A percentile compares a stretch with the other conserved stretches of the same genome.
phyloP scores from a whole-genome alignment of 1,139 yeast genomes.

The Yamadazyma pseudoaaseri region DNA sequence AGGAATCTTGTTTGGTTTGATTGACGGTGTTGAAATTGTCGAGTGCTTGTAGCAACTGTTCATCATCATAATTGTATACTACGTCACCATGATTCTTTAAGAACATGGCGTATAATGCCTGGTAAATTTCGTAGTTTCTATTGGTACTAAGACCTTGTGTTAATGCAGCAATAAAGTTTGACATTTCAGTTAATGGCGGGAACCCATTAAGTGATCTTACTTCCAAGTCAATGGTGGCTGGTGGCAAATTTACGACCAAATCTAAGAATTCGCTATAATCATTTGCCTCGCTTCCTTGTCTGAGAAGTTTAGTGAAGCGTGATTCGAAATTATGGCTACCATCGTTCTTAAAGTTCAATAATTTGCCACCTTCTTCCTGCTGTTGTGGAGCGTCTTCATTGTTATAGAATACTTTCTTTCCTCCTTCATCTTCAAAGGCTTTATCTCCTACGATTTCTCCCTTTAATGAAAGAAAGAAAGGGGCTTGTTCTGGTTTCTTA shows the following conservation, averaged over 20 bases:
- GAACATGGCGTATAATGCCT: constrained; percentile 77
- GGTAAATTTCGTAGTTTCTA: constrained; percentile 63
- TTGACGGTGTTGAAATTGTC: constrained; percentile 31
- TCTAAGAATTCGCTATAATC: constrained; percentile 53
- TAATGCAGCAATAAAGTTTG: constrained; percentile 64
- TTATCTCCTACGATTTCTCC: constrained; percentile 71
- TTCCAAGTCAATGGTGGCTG: constrained; percentile 81
- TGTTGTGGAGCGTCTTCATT: constrained; percentile 10
- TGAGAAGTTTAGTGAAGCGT: constrained; percentile 64
- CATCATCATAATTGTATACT: constrained; percentile 47
- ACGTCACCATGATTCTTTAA: constrained; percentile 83
- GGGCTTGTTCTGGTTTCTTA: constrained; percentile 80
- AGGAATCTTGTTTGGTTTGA: constrained; percentile 32
- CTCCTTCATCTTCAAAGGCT: constrained; percentile 61
- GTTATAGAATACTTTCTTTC: constrained; percentile 11
- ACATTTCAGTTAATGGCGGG: constrained; percentile 65
- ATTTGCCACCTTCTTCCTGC: constrained; percentile 22
- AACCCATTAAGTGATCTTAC: constrained; percentile 72
- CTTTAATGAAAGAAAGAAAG: constrained; percentile 69
- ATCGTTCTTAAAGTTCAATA: constrained; percentile 26
- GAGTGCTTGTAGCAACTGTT: constrained; percentile 41
- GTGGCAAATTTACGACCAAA: constrained; percentile 63
- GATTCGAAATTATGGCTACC: constrained; percentile 56
- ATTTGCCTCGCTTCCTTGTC: constrained; percentile 42
- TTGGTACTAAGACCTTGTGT: constrained; percentile 57